phyloP scores from a whole-genome alignment of 805 yeast genomes.

The Saturnispora zaruensis region DNA sequence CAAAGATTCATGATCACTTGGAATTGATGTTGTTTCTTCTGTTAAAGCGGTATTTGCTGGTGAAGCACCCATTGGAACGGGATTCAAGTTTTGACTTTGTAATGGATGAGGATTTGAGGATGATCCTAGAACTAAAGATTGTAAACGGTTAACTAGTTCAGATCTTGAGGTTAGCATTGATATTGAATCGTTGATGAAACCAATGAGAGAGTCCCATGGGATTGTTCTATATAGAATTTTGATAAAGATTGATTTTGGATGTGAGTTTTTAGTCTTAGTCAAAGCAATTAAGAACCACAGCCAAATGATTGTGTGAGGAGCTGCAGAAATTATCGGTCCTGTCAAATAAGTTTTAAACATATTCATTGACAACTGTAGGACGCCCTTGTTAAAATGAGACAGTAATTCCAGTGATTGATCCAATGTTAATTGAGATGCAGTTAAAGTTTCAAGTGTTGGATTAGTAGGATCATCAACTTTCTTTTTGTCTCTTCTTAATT shows the following conservation, averaged over 20 bases:
- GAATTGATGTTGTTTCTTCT: constrained; percentile 3
- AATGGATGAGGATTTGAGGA: neutral
- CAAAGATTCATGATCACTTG: constrained; percentile 3
- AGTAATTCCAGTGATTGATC: constrained; percentile 51
- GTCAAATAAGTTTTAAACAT: constrained; percentile 56
- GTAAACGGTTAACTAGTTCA: constrained; percentile 14
- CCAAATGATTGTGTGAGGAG: constrained; percentile 73
- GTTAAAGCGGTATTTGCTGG: constrained; percentile 8
- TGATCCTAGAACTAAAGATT: neutral
- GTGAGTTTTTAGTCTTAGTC: constrained; percentile 44
- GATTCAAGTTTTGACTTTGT: neutral
- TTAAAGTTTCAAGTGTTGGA: constrained; percentile 17
- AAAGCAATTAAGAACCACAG: constrained; percentile 60
- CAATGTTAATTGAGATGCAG: constrained; percentile 22
- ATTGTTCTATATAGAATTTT: constrained; percentile 33
- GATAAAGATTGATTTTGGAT: constrained; percentile 38
- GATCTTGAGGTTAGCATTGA: constrained; percentile 25
- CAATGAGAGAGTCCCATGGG: constrained; percentile 62
- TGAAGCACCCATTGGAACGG: neutral
- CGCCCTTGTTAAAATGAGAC: constrained; percentile 50
- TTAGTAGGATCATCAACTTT: constrained; percentile 30
- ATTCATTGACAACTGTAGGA: constrained; percentile 58
- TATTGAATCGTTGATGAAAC: constrained; percentile 53
- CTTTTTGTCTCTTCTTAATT: constrained; percentile 62
- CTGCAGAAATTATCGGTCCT: constrained; percentile 64